These are phyloP conservation scores for Cubamyces lactineus DNA, from an alignment of 768 basidiomycete genomes.

Conservation along the genomic window DNA sequence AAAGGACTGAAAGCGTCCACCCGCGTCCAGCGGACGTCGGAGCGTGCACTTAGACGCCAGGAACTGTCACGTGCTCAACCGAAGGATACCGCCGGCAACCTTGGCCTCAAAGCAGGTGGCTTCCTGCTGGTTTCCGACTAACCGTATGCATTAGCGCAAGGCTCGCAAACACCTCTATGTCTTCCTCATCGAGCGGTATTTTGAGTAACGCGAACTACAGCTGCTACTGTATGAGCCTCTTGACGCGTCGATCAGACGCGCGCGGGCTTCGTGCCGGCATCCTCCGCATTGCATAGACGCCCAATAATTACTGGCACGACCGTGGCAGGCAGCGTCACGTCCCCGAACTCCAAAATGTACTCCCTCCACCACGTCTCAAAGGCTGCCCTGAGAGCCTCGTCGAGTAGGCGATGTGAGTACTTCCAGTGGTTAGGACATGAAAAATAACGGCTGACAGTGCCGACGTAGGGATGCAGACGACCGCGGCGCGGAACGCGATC, in stretches of 20 bases:
- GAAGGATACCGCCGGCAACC: neutral
- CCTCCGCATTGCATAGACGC: conserved; percentile 9
- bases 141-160: too few relatives aligned
- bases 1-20: conserved; percentile 1
- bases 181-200: too few relatives aligned
- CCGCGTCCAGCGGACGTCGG: conserved; percentile 1
- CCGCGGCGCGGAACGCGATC: conserved; percentile 56
- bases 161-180: too few relatives aligned
- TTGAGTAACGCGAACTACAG: too few relatives aligned
- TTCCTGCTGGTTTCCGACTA: neutral
- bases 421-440: neutral
- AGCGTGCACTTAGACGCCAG: conserved; percentile 2
- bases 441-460: neutral
- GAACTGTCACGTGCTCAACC: neutral
- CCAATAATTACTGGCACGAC: neutral
- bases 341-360: conserved; percentile 22
- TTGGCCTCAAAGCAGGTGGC: neutral
- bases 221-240: too few relatives aligned
- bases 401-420: conserved; percentile 27
- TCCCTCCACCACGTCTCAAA: conserved; percentile 26
- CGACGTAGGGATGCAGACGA: conserved; percentile 56
- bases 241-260: neutral
- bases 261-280: conserved; percentile 10
- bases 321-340: conserved; percentile 3
- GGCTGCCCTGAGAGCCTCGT: conserved; percentile 18